These are phyloP conservation scores for Kitagawia praeruptora DNA, from an alignment of 129 eudicot species.

Conservation along the genomic window DNA sequence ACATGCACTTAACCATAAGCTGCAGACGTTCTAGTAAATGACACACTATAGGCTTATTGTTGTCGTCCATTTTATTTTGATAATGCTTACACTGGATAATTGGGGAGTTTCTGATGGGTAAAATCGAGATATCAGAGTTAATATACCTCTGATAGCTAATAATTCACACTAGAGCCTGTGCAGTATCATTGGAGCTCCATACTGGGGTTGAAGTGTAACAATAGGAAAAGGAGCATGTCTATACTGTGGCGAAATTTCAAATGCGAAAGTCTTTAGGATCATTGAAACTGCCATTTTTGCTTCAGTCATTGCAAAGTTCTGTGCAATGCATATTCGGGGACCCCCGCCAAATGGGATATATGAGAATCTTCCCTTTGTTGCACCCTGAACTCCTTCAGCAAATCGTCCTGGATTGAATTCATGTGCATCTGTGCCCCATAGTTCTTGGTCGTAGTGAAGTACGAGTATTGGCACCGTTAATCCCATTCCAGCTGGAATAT, in stretches of 20 bases:
- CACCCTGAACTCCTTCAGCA: conserved; percentile 21
- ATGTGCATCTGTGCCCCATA: conserved; percentile 38
- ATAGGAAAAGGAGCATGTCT: conserved; percentile 7
- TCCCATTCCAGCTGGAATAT: conserved; percentile 23
- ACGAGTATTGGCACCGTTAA: conserved; percentile 18
- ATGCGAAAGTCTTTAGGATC: neutral
- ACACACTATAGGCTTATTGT: neutral
- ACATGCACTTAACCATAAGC: neutral
- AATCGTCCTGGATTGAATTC: conserved; percentile 51
- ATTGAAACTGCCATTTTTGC: neutral
- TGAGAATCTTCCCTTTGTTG: conserved; percentile 17
- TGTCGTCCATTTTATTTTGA: neutral
- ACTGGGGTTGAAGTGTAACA: conserved; percentile 32
- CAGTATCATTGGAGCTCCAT: conserved; percentile 37
- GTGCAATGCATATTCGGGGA: conserved; percentile 40
- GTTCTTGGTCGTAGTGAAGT: conserved; percentile 33
- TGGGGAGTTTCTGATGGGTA: neutral
- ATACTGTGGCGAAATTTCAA: neutral
- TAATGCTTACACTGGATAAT: neutral
- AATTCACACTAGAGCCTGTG: conserved; percentile 13
- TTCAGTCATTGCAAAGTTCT: conserved; percentile 15
- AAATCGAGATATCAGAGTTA: neutral
- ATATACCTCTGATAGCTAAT: neutral
- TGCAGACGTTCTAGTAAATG: neutral
- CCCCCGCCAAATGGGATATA: conserved; percentile 11